Conservation (phyloP, 1,139 yeast species). For the Yamadazyma diddensiae region DNA sequence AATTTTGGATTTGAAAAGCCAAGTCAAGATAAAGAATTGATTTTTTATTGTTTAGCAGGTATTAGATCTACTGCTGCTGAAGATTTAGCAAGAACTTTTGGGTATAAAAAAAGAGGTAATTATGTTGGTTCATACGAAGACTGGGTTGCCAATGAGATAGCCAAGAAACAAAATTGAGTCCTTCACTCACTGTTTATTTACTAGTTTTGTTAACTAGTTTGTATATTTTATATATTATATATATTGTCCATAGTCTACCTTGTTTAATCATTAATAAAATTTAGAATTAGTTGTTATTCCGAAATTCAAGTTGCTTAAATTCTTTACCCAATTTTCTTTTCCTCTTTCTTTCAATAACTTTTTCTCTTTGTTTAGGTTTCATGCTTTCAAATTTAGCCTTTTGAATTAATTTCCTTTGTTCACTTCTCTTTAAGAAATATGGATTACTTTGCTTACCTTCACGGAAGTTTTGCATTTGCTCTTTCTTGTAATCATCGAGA, state of each 20-base stretch:
- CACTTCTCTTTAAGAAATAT: slow-evolving; percentile 73
- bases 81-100: slow-evolving; percentile 85
- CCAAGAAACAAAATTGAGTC: slow-evolving; percentile 1
- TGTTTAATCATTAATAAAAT: slow-evolving; percentile 1
- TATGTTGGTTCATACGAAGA: slow-evolving; percentile 84
- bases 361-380: slow-evolving; percentile 81
- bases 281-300: slow-evolving; percentile 3
- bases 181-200: too few relatives aligned
- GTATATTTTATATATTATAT: slow-evolving; percentile 2
- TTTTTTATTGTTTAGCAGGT: slow-evolving; percentile 92
- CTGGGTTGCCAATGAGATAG: slow-evolving; percentile 60
- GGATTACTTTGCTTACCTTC: slow-evolving; percentile 48
- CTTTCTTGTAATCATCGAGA: slow-evolving; percentile 48
- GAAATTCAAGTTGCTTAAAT: slow-evolving; percentile 72
- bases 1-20: slow-evolving; percentile 88
- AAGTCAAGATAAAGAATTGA: slow-evolving; percentile 60
- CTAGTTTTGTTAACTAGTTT: neutral
- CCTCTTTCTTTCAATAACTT: slow-evolving; percentile 88
- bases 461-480: slow-evolving; percentile 44
- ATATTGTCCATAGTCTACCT: slow-evolving; percentile 2
- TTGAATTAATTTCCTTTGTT: slow-evolving; percentile 79
- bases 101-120: slow-evolving; percentile 74
- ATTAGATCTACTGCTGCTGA: slow-evolving; percentile 90
- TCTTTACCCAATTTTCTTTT: slow-evolving; percentile 93
- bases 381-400: slow-evolving; percentile 84